Evolutionary conservation across 805 yeast genomes (phyloP).

Genomic region (Spathaspora hagerdaliae): DNA sequence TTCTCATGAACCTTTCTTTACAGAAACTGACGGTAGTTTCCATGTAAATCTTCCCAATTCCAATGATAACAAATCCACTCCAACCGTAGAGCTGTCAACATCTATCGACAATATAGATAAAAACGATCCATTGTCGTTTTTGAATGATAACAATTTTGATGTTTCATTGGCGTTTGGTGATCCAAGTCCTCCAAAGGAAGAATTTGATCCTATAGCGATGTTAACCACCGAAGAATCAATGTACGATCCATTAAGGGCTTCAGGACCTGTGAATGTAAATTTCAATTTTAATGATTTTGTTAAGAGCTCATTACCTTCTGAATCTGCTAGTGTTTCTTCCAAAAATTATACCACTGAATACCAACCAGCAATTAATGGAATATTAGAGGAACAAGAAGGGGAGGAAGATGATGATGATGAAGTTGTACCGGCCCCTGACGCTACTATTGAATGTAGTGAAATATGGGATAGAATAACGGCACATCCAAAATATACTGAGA

Average conservation of each 20-base stretch:
- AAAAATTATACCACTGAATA: not conserved
- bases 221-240: constrained; percentile 54
- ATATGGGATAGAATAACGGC: constrained; percentile 95
- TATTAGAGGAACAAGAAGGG: constrained; percentile 9
- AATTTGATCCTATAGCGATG: constrained; percentile 35
- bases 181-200: constrained; percentile 10
- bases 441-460: constrained; percentile 71
- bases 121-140: constrained; percentile 44
- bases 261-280: constrained; percentile 17
- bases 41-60: constrained; percentile 1
- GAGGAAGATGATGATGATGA: constrained; percentile 26
- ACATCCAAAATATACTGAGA: constrained; percentile 89
- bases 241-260: constrained; percentile 48
- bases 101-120: constrained; percentile 4
- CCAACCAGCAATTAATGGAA: not conserved
- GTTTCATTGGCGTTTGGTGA: constrained; percentile 48
- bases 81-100: not conserved
- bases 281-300: constrained; percentile 38
- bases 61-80: not conserved
- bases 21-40: constrained; percentile 4
- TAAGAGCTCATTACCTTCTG: constrained; percentile 27
- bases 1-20: constrained; percentile 16
- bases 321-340: constrained; percentile 5
- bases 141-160: constrained; percentile 50
- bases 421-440: constrained; percentile 69